Base-by-base conservation (phyloP, 768 basidiomycete genomes). In the Agrocybe pediades region DNA sequence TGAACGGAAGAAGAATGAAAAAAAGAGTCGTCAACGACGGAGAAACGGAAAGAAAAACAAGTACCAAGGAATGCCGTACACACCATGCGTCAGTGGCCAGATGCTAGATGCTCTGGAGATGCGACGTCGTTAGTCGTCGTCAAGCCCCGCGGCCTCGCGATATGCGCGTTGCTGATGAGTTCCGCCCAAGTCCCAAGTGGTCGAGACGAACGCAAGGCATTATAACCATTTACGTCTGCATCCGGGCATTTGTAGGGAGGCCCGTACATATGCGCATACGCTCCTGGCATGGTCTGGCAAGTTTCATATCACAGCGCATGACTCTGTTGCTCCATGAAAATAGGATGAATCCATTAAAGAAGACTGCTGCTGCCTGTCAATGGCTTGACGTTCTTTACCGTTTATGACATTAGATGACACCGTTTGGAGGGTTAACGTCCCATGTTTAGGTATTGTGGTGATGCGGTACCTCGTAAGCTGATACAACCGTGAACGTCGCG, bases 401-500 rank as follows among this genome's bases (percentile, higher is more conserved):
- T 53, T 53, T 53, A 25, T 44, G 42, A 44, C 13, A 27, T 43
- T 33, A 51, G 26, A 24, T 42, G 50, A 42, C 50, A 44, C 21
- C 16, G 26, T 43, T 51, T 51, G 27, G 17, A 40, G 26, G 24
- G 41, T 29, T 33, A 11, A 42, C n/a, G 20, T 36, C 41, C 41
- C n/a, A 51, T 43, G 13, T 44, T 36, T 44, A 23, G 29, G 43
- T n/a, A 30, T 33, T 19, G 21, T 53, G 51, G 17, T 47, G 45
- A 53, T 47, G 46, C 36, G 23, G 24, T 41, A 24, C 25, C 36
- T 39, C 43, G 17, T 39, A 39, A 23, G 41, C 26, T 52, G 27
- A 23, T 21, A 52, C 42, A 25, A 36, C 36, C 41, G 48, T 43
- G 42, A 49, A 51, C 43, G 52, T 53, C 52, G 52, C 45, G 45